Percentiles rank a stretch among this genome's conserved stretches.
These are phyloP conservation scores for Aspergillus homomorphus DNA, from an alignment of 495 filamentous ascomycete species.

Conservation along the genomic window DNA sequence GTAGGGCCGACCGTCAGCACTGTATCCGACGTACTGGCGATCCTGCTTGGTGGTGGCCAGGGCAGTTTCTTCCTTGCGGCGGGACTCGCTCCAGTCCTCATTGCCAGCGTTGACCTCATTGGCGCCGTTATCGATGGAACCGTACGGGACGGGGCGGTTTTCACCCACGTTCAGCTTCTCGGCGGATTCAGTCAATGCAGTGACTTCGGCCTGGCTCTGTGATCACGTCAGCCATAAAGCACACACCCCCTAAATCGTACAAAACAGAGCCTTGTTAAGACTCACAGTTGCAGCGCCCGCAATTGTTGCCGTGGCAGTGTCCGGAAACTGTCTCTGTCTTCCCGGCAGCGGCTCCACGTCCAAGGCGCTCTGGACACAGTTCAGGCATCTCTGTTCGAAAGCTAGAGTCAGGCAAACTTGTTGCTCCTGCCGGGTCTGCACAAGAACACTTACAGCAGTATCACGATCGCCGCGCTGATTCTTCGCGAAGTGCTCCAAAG, in stretches of 20 bases:
- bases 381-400: conserved; percentile 49
- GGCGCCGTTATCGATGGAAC: not conserved
- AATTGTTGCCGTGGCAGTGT: conserved; percentile 9
- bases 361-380: conserved; percentile 45
- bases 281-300: not conserved
- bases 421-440: not conserved
- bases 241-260: too few relatives aligned
- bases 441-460: conserved; percentile 43
- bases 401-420: conserved; percentile 6
- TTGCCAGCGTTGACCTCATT: conserved; percentile 14
- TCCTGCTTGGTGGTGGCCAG: not conserved
- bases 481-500: conserved; percentile 54
- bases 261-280: not conserved
- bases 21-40: not conserved
- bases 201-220: conserved; percentile 11
- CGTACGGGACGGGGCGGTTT: not conserved
- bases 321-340: conserved; percentile 16
- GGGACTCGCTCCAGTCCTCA: conserved; percentile 7
- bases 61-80: not conserved
- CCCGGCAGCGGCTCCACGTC: conserved; percentile 24
- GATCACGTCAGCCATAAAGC: not conserved
- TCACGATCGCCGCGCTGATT: conserved; percentile 48
- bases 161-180: not conserved
- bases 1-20: not conserved
- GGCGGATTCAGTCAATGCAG: conserved; percentile 4